Conservation (phyloP, 2,329 filamentous ascomycete species). For the Hawksworthiomyces lignivorus region DNA sequence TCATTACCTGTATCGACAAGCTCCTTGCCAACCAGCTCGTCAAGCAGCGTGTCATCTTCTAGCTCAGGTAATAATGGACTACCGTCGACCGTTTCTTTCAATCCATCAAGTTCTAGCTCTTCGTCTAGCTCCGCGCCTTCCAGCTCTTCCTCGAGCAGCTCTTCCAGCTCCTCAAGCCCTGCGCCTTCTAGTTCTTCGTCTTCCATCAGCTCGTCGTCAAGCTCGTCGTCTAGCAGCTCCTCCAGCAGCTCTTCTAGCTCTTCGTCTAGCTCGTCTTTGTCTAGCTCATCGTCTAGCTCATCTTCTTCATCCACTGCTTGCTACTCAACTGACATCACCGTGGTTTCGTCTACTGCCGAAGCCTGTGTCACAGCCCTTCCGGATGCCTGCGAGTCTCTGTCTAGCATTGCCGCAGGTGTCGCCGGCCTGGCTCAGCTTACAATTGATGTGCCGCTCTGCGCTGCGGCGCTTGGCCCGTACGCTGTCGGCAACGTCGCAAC, state of each 20-base stretch:
- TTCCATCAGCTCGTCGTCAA: neutral
- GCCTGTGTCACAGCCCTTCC: conserved; percentile 11
- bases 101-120: neutral
- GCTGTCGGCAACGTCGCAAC: neutral
- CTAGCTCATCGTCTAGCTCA: conserved; percentile 1
- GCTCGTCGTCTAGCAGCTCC: neutral
- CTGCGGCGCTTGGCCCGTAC: conserved; percentile 1
- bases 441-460: too few species aligned
- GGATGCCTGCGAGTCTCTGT: neutral
- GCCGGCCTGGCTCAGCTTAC: too few species aligned
- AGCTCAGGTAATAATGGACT: too few species aligned
- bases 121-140: neutral
- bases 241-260: neutral
- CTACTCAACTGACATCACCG: conserved; percentile 3
- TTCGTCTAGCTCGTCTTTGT: neutral
- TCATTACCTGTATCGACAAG: too few species aligned
- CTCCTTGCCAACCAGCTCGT: too few species aligned
- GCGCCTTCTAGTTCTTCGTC: neutral
- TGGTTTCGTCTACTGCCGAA: neutral
- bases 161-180: neutral
- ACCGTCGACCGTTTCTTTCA: too few species aligned
- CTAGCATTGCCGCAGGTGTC: too few species aligned
- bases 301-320: conserved; percentile 1
- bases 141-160: neutral
- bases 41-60: too few species aligned